Conservation (phyloP, 169 alveolate species). For the Plasmodium coatneyi region DNA sequence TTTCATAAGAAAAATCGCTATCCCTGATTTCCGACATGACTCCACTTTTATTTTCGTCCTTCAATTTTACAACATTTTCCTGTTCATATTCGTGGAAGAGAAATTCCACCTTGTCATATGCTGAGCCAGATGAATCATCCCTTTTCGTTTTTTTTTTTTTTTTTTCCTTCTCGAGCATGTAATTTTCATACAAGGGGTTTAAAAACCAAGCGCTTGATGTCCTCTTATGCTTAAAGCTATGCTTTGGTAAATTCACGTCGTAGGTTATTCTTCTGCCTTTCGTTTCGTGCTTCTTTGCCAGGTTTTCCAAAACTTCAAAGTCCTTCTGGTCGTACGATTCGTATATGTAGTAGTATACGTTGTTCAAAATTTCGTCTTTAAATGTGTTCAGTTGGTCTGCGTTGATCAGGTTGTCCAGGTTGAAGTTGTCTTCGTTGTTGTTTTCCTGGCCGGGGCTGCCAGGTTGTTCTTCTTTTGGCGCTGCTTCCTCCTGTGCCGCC, state of each 20-base stretch:
- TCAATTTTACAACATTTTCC: background rate
- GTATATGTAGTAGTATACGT: constrained; percentile 67
- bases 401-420: constrained; percentile 24
- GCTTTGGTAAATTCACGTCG: constrained; percentile 56
- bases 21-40: constrained; percentile 51
- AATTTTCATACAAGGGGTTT: constrained; percentile 68
- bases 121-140: background rate
- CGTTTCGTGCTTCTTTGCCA: constrained; percentile 63
- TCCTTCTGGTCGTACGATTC: constrained; percentile 73
- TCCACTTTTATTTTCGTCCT: constrained; percentile 45
- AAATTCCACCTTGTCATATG: constrained; percentile 34
- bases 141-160: background rate
- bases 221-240: constrained; percentile 23
- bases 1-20: constrained; percentile 70
- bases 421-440: background rate
- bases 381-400: constrained; percentile 38
- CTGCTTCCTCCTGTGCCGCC: background rate
- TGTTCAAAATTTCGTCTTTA: constrained; percentile 48
- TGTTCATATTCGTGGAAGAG: constrained; percentile 28
- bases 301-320: constrained; percentile 39
- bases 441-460: background rate
- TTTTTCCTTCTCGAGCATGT: constrained; percentile 50
- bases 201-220: constrained; percentile 72
- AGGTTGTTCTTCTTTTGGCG: background rate
- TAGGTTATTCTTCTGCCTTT: constrained; percentile 51